These are phyloP conservation scores for Rosa lucieae DNA, from an alignment of 306 rosid genomes.

Conservation along the genomic window DNA sequence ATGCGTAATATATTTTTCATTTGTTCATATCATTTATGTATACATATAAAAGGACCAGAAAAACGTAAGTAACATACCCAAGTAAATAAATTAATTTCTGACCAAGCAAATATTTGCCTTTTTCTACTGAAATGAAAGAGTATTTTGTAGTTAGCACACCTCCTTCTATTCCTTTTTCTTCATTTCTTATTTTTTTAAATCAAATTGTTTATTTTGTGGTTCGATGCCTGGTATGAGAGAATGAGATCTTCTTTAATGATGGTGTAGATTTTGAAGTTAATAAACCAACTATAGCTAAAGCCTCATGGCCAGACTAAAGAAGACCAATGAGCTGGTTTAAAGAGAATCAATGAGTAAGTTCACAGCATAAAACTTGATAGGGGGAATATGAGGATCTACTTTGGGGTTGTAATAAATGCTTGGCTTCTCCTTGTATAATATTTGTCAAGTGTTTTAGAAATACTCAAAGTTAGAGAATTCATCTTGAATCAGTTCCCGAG, in stretches of 20 bases:
- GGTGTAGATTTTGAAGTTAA: neutral
- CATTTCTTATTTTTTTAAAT: neutral
- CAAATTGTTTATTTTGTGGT: neutral
- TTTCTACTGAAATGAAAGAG: neutral
- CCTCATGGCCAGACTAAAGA: neutral
- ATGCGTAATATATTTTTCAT: neutral
- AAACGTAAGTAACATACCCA: neutral
- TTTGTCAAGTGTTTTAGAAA: neutral
- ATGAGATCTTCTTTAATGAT: neutral
- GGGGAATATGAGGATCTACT: neutral
- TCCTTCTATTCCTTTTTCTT: neutral
- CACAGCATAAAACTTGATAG: neutral
- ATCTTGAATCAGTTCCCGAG: neutral
- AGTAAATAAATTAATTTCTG: neutral
- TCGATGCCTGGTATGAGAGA: neutral
- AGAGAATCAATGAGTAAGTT: no score
- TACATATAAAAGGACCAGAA: neutral
- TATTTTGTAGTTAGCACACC: neutral
- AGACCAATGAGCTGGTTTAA: no score
- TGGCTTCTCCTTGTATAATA: neutral
- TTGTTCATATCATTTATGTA: neutral
- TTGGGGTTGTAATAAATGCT: neutral
- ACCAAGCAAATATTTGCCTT: neutral
- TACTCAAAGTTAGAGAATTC: no score
- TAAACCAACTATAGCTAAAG: neutral